Percentiles rank a stretch among this genome's conserved stretches.
Evolutionary conservation across 257 asterid species (phyloP).

Genomic region (Thymus mandschuricus): DNA sequence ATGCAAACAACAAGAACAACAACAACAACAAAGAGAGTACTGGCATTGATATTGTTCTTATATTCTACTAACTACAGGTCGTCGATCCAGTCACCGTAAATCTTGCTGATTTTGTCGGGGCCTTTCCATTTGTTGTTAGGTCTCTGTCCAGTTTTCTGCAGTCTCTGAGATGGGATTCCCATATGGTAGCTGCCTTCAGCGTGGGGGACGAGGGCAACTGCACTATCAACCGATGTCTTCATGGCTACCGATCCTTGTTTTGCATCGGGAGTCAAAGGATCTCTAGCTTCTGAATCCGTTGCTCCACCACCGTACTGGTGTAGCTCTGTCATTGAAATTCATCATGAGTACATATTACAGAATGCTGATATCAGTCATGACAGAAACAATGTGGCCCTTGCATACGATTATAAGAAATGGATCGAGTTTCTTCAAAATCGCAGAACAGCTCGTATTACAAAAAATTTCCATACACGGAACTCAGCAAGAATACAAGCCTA

Average conservation of each 20-base stretch:
- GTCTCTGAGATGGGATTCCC: constrained; percentile 60
- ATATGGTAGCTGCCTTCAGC: constrained; percentile 40
- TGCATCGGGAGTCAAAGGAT: constrained; percentile 46
- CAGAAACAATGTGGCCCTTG: not conserved
- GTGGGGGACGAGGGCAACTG: constrained; percentile 36
- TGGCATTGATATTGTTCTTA: not conserved
- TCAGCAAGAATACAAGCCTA: not conserved
- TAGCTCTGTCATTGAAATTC: constrained; percentile 41
- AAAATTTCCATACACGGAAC: not conserved
- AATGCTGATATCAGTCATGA: constrained; percentile 6
- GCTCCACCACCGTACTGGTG: constrained; percentile 48
- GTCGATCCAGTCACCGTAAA: constrained; percentile 67
- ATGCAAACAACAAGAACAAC: constrained; percentile 25
- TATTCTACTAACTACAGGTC: constrained; percentile 40
- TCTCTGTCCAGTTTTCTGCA: constrained; percentile 41
- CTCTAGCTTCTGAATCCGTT: constrained; percentile 52
- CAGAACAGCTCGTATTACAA: not conserved
- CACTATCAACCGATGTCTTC: constrained; percentile 37
- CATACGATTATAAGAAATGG: not conserved
- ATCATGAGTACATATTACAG: constrained; percentile 19
- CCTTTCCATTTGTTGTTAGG: constrained; percentile 58
- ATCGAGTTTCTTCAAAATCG: not conserved
- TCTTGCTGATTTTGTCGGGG: constrained; percentile 78
- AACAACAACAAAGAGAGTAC: constrained; percentile 27
- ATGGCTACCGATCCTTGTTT: constrained; percentile 43